These are phyloP conservation scores for Chlamydomonas sphaeroides DNA, from an alignment of 139 green algal genomes.

Conservation along the genomic window DNA sequence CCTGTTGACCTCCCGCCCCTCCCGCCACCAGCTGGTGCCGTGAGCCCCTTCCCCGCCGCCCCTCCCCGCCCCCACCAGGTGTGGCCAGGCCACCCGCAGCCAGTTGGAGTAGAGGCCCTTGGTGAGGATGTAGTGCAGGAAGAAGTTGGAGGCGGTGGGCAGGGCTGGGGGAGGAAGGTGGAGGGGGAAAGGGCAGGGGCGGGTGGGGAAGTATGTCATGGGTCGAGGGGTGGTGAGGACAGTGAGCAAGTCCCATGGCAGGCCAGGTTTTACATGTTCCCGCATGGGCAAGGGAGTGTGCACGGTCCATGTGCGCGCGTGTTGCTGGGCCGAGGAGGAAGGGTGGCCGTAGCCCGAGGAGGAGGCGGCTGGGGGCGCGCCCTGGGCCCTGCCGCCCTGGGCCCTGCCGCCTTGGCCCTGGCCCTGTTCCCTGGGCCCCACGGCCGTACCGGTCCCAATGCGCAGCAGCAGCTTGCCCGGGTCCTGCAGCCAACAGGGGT, in stretches of 20 bases:
- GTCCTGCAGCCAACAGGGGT: no score
- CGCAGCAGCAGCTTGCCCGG: constrained; percentile 31
- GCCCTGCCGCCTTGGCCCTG: neutral
- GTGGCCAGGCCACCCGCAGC: constrained; percentile 50
- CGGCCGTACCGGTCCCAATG: constrained; percentile 35
- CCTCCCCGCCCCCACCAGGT: constrained; percentile 27
- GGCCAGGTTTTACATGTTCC: no score
- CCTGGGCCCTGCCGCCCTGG: no score
- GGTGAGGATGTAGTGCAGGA: constrained; percentile 26
- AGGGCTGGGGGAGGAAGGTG: constrained; percentile 3
- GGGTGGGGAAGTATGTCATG: neutral
- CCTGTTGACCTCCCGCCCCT: neutral
- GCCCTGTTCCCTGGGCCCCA: no score
- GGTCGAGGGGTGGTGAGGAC: neutral
- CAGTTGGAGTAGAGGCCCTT: constrained; percentile 37
- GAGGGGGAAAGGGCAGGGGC: no score
- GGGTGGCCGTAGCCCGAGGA: no score
- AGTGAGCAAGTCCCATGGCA: neutral
- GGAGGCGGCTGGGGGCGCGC: no score
- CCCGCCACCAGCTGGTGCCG: no score
- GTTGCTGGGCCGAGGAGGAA: no score
- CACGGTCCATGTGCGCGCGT: no score
- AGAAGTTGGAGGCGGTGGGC: constrained; percentile 43
- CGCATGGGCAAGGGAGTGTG: no score
- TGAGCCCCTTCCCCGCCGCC: neutral